Conservation (phyloP, 108 stramenopile species). For the Skeletonema menzelii region DNA sequence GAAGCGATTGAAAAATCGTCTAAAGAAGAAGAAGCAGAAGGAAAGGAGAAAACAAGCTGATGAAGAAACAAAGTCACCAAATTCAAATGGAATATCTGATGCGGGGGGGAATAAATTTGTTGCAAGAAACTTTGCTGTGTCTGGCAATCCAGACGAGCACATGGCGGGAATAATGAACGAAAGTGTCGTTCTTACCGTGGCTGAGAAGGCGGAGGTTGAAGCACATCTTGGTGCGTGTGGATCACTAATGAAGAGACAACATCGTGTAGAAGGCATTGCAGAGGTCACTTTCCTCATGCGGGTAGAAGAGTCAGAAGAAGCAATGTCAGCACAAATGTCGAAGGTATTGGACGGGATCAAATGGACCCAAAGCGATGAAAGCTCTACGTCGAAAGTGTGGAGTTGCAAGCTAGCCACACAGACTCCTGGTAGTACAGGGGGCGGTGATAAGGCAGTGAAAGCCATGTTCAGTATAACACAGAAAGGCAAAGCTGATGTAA, state of each 20-base stretch:
- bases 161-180: conserved; percentile 61
- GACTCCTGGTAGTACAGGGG: conserved; percentile 17
- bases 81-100: conserved; percentile 36
- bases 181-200: conserved; percentile 43
- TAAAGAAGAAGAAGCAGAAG: conserved; percentile 82
- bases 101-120: conserved; percentile 70
- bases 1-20: conserved; percentile 63
- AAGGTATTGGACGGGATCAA: conserved; percentile 61
- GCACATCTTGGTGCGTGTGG: conserved; percentile 46
- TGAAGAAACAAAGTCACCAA: conserved; percentile 45
- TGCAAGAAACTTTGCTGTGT: conserved; percentile 62
- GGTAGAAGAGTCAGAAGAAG: conserved; percentile 68
- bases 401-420: conserved; percentile 59
- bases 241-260: conserved; percentile 48
- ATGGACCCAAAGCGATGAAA: conserved; percentile 44
- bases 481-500: conserved; percentile 54
- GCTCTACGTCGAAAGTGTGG: conserved; percentile 58
- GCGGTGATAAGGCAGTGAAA: conserved; percentile 37
- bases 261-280: conserved; percentile 59
- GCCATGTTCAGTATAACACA: conserved; percentile 63
- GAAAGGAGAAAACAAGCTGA: conserved; percentile 54
- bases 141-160: conserved; percentile 49
- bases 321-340: conserved; percentile 66
- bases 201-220: conserved; percentile 48
- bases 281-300: conserved; percentile 73